Percentiles rank a stretch among this genome's conserved stretches.
Conservation (phyloP, 1,284 basidiomycete genomes). For the Amylostereum chailletii region DNA sequence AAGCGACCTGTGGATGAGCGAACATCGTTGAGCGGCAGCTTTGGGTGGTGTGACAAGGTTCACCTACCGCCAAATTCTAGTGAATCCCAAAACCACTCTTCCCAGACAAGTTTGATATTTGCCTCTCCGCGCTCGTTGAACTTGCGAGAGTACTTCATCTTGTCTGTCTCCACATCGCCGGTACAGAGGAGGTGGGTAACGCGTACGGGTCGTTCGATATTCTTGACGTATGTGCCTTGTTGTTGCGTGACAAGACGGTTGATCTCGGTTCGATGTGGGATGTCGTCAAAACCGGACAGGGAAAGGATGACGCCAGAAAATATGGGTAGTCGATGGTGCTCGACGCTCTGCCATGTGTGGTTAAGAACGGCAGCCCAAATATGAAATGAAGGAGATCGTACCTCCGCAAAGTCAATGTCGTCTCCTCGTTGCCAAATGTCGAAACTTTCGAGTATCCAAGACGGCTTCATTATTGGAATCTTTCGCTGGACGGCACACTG, state of each 20-base stretch:
- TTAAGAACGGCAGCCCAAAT: no score
- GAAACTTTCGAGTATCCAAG: slow-evolving; percentile 65
- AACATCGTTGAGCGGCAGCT: not conserved
- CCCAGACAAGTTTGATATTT: slow-evolving; percentile 67
- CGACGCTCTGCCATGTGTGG: slow-evolving; percentile 33
- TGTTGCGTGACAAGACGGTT: slow-evolving; percentile 41
- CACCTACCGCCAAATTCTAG: slow-evolving; percentile 53
- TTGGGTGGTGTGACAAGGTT: not conserved
- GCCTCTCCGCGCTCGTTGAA: slow-evolving; percentile 59
- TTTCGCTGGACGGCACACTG: slow-evolving; percentile 69
- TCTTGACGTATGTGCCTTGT: slow-evolving; percentile 51
- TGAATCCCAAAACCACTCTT: slow-evolving; percentile 83
- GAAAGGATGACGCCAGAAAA: slow-evolving; percentile 58
- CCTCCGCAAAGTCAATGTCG: slow-evolving; percentile 52
- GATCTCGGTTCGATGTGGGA: slow-evolving; percentile 45
- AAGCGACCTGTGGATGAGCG: slow-evolving; percentile 28
- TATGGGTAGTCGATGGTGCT: slow-evolving; percentile 49
- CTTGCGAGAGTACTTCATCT: slow-evolving; percentile 63
- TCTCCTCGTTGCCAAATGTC: slow-evolving; percentile 70
- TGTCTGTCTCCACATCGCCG: slow-evolving; percentile 48
- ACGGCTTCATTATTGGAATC: slow-evolving; percentile 64
- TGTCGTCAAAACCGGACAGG: slow-evolving; percentile 57
- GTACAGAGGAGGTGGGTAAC: slow-evolving; percentile 65
- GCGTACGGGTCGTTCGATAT: slow-evolving; percentile 55
- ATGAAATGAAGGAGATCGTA: slow-evolving; percentile 16